Conservation (phyloP, 371 early-diverging fungal species). For the Parasitella parasitica region DNA sequence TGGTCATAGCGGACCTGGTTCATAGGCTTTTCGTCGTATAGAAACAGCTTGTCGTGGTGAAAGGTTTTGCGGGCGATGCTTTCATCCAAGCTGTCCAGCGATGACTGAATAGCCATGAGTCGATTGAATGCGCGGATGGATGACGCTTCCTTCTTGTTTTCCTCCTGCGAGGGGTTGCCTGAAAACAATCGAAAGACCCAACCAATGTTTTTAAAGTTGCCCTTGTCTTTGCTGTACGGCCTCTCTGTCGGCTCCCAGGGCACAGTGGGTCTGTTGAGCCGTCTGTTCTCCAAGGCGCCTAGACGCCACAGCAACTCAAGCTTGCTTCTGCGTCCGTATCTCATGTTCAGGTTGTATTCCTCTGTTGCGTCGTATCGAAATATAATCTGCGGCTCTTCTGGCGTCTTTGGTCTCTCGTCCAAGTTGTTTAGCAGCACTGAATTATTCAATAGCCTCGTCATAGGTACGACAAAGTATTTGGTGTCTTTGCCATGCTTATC, state of each 20-base stretch:
- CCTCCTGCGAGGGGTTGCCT: constrained; percentile 67
- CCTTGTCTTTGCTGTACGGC: constrained; percentile 54
- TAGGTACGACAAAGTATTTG: constrained; percentile 70
- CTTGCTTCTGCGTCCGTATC: constrained; percentile 74
- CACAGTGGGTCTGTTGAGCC: constrained; percentile 59
- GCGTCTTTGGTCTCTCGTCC: constrained; percentile 61
- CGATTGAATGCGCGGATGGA: constrained; percentile 68
- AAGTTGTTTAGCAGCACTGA: constrained; percentile 50
- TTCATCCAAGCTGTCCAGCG: constrained; percentile 66
- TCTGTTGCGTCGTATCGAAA: constrained; percentile 63
- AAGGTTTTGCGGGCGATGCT: constrained; percentile 59
- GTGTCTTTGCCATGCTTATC: constrained; percentile 48
- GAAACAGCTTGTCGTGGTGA: constrained; percentile 52
- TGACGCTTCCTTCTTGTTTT: constrained; percentile 63
- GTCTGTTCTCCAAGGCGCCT: constrained; percentile 59
- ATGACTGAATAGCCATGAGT: constrained; percentile 63
- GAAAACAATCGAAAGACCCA: constrained; percentile 72
- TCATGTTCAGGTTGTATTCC: constrained; percentile 66
- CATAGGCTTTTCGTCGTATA: constrained; percentile 59
- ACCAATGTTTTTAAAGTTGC: constrained; percentile 63
- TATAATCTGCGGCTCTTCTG: constrained; percentile 73
- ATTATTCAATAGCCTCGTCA: constrained; percentile 67
- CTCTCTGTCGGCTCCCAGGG: constrained; percentile 64
- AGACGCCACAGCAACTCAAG: constrained; percentile 66
- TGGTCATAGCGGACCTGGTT: constrained; percentile 54